Evolutionary conservation across 78 protist species (phyloP), one percentile per base, ranked within the genome.

Genomic region (Guillardia theta): DNA sequence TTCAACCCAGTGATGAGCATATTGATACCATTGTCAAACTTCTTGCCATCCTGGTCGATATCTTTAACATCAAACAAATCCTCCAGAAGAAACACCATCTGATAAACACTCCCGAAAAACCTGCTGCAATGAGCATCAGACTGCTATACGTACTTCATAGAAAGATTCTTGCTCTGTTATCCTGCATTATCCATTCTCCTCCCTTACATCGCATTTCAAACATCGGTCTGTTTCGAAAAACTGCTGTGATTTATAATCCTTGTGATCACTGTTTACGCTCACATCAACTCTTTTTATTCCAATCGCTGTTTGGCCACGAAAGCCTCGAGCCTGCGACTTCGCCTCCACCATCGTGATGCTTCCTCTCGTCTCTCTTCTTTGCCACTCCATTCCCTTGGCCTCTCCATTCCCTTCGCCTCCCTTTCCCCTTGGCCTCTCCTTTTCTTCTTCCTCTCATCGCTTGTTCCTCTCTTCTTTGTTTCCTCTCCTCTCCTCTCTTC

Each of bases 31-130:
- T 96, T 95, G 88, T 97, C 98, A 48, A 97, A 97, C 93, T 96
- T 96, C 62, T 94, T 97, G 90, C 97, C 96, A 48, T 96, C 98
- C 48, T 94, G 93, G 92, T 97, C 97, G 36, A 96, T 93, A 62
- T 97, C 96, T 93, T 96, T 95, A 5, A 97, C 97, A 33, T 94
- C 96, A 48, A 97, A 96, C 36, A 93, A 62, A 88, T 96, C 98
- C 94, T 97, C 98, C 44, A 96, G 94, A 50, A 96, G 94, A 21
- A 88, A 58, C 70, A 8, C 2, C 70, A 58, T 58, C 70, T 58
- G 70, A 9, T 24, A 6, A 6, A 30, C 39, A 30, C 4, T 27
- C 21, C 27, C 6, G 2, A 1, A 30, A 3, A 27, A 27, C 70
- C 70, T 10, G 70, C 21, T 58, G 21, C 27, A 24, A 58, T 30